A percentile compares a stretch with the other conserved stretches of the same genome.
Conservation (phyloP, 768 basidiomycete genomes). For the Agaricus subrufescens region DNA sequence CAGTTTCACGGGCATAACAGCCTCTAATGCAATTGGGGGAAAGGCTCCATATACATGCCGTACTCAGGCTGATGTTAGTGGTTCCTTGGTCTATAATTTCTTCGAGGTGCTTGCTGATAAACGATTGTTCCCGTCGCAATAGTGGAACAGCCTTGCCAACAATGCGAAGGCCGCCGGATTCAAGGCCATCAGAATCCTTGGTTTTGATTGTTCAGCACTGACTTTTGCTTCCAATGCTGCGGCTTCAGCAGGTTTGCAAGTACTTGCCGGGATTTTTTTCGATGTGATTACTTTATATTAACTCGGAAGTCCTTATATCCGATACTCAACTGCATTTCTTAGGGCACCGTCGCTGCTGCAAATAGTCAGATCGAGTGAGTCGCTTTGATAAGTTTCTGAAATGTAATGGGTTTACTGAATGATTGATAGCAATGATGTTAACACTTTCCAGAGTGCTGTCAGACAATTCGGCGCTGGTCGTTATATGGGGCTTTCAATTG, state of each 20-base stretch:
- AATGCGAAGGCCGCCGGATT: constrained; percentile 27
- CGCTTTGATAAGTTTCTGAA: not conserved
- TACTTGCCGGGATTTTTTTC: constrained; percentile 31
- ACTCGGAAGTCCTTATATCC: not conserved
- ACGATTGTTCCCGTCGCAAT: not conserved
- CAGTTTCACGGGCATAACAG: constrained; percentile 27
- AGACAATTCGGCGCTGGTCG: constrained; percentile 25
- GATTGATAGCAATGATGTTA: constrained; percentile 27
- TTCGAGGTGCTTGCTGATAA: no score
- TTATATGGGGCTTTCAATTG: constrained; percentile 31
- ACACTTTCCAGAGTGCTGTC: constrained; percentile 27
- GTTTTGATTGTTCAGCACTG: constrained; percentile 33
- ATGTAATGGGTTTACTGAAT: not conserved
- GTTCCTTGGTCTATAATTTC: not conserved
- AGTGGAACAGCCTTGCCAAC: constrained; percentile 31
- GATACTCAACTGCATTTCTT: not conserved
- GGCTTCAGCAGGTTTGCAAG: constrained; percentile 21
- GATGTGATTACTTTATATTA: constrained; percentile 15
- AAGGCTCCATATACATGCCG: constrained; percentile 26
- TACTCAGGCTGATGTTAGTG: constrained; percentile 26
- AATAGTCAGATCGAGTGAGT: constrained; percentile 25
- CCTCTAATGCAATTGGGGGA: constrained; percentile 28
- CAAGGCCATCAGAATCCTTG: constrained; percentile 28
- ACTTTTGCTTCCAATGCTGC: constrained; percentile 30
- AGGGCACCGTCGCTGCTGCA: constrained; percentile 27